Conservation (phyloP, 768 basidiomycete genomes). For the Lenzites betulinus region DNA sequence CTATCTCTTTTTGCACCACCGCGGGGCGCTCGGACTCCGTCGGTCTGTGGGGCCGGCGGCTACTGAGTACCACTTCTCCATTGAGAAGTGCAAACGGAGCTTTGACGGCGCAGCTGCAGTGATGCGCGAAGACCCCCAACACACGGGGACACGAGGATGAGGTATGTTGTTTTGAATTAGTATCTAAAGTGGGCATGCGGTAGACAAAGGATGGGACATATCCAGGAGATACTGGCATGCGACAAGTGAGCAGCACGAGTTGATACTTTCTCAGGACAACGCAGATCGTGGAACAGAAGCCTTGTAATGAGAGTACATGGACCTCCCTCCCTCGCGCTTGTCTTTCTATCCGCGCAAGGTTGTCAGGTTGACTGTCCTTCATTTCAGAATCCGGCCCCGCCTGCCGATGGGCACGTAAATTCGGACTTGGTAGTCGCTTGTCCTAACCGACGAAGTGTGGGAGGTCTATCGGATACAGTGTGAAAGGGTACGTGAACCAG, state of each 20-base stretch:
- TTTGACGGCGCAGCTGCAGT: no score
- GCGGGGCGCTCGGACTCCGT: neutral
- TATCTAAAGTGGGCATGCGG: no score
- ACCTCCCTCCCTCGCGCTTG: neutral
- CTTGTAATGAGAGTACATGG: no score
- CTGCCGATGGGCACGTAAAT: neutral
- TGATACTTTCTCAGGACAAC: neutral
- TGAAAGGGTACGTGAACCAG: neutral
- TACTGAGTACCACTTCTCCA: no score
- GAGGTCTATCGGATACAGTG: neutral
- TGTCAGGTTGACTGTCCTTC: neutral
- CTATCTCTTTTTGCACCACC: neutral
- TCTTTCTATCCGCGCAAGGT: neutral
- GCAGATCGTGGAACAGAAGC: neutral
- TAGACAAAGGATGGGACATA: no score
- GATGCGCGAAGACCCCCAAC: no score
- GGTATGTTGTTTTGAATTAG: no score
- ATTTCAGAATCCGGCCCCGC: neutral
- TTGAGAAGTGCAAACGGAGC: no score
- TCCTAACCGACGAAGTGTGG: neutral
- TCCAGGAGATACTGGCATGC: no score
- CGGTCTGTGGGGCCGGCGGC: no score
- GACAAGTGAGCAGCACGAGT: neutral
- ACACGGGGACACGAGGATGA: no score
- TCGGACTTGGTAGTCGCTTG: neutral